phyloP scores from a whole-genome alignment of 2,329 filamentous ascomycete species.

The Ciborinia camelliae region DNA sequence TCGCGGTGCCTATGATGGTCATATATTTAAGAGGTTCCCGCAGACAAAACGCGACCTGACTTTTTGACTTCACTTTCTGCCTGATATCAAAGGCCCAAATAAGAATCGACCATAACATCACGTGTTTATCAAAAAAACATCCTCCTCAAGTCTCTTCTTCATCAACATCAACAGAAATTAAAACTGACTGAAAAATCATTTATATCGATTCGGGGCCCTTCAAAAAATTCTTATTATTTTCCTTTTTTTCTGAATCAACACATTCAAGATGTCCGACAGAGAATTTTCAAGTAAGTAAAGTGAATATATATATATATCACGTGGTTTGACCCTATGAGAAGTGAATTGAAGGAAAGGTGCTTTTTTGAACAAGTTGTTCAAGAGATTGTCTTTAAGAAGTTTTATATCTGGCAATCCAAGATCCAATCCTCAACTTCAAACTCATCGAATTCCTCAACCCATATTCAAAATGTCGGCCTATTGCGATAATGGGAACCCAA shows the following conservation, averaged over 20 bases:
- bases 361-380: neutral
- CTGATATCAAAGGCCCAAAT: neutral
- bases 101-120: neutral
- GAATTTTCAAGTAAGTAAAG: slow-evolving; percentile 47
- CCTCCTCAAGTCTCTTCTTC: neutral
- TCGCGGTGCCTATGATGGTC: slow-evolving; percentile 5
- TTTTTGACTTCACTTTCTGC: slow-evolving; percentile 12
- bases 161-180: neutral
- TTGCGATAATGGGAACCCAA: neutral
- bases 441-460: neutral
- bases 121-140: neutral
- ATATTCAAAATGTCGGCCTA: slow-evolving; percentile 6
- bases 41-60: slow-evolving; percentile 14
- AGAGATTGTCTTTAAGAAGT: neutral
- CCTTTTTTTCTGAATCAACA: neutral
- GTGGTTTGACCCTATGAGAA: neutral
- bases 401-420: neutral
- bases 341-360: neutral
- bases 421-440: neutral
- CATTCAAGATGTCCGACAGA: slow-evolving; percentile 57
- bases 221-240: neutral
- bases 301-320: neutral
- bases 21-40: slow-evolving; percentile 13
- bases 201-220: no score
- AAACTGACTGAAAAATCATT: no score